A percentile compares a stretch with the other conserved stretches of the same genome.
phyloP scores from a whole-genome alignment of 805 yeast species.

The Cyberlindnera meyerae region DNA sequence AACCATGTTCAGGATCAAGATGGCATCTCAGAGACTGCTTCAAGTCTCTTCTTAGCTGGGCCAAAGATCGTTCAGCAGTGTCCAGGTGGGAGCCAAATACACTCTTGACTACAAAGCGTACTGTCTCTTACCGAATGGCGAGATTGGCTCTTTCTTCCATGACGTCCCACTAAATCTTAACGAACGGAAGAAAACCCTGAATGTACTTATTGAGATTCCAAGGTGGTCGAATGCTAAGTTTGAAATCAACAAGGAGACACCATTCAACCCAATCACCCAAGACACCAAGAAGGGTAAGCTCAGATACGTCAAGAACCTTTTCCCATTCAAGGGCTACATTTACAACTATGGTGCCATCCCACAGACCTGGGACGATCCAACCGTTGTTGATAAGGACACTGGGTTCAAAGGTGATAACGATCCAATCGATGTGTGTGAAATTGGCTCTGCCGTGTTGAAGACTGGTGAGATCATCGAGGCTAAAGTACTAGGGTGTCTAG shows the following conservation, averaged over 20 bases:
- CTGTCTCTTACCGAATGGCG: constrained; percentile 36
- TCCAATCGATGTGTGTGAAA: constrained; percentile 82
- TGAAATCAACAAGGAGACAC: constrained; percentile 82
- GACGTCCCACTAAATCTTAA: constrained; percentile 91
- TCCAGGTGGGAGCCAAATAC: constrained; percentile 34
- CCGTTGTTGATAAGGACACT: constrained; percentile 59
- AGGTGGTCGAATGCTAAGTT: constrained; percentile 98
- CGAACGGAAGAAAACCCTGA: constrained; percentile 80
- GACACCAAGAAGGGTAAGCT: constrained; percentile 96
- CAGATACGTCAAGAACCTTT: constrained; percentile 93
- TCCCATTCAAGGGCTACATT: constrained; percentile 98
- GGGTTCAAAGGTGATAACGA: constrained; percentile 72
- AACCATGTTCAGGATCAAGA: constrained; percentile 2
- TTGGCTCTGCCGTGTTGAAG: constrained; percentile 60
- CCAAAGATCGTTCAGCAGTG: constrained; percentile 24
- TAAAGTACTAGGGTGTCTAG: constrained; percentile 90
- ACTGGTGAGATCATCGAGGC: constrained; percentile 81
- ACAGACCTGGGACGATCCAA: constrained; percentile 52
- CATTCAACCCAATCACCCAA: constrained; percentile 90
- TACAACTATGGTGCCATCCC: constrained; percentile 99
- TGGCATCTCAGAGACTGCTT: no score
- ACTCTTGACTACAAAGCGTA: constrained; percentile 40
- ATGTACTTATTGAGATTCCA: constrained; percentile 95
- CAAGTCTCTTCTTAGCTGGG: constrained; percentile 1
- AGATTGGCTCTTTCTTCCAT: constrained; percentile 70